These are phyloP conservation scores for Aspergillus sp. DNA, from an alignment of 2,329 filamentous ascomycete species.

Conservation along the genomic window DNA sequence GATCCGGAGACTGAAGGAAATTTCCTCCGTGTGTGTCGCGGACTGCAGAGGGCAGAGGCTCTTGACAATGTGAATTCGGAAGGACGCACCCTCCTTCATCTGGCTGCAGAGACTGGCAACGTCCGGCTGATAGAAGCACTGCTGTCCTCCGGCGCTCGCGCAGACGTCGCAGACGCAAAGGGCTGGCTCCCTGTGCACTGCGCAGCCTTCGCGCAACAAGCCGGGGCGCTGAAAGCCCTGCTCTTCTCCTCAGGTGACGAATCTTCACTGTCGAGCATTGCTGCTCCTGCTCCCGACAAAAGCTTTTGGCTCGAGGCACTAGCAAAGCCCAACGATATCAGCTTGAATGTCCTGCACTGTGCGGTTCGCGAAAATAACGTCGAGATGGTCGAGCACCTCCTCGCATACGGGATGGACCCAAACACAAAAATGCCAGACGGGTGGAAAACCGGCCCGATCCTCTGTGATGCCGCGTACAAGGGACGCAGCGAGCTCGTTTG, in stretches of 20 bases:
- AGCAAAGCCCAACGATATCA: neutral
- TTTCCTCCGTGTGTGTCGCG: neutral
- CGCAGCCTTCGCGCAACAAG: neutral
- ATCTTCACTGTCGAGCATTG: fast-evolving
- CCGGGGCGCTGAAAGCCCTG: neutral
- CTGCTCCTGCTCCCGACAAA: neutral
- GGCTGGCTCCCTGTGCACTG: neutral
- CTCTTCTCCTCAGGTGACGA: neutral
- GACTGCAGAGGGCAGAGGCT: neutral
- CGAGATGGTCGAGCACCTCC: neutral
- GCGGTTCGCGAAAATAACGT: neutral
- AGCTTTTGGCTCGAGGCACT: neutral
- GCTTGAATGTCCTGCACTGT: neutral
- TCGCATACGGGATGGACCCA: neutral
- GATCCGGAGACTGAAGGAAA: neutral
- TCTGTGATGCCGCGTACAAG: neutral
- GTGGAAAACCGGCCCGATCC: neutral
- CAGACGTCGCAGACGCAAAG: neutral
- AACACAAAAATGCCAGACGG: neutral
- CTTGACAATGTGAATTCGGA: neutral
- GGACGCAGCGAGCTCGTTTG: neutral
- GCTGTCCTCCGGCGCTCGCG: neutral
- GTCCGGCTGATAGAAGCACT: neutral
- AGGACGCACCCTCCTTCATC: constrained; percentile 1
- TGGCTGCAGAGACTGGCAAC: neutral